A percentile compares a stretch with the other conserved stretches of the same genome.
phyloP scores from a whole-genome alignment of 805 yeast species.

The Starmerella lactis-condensi region DNA sequence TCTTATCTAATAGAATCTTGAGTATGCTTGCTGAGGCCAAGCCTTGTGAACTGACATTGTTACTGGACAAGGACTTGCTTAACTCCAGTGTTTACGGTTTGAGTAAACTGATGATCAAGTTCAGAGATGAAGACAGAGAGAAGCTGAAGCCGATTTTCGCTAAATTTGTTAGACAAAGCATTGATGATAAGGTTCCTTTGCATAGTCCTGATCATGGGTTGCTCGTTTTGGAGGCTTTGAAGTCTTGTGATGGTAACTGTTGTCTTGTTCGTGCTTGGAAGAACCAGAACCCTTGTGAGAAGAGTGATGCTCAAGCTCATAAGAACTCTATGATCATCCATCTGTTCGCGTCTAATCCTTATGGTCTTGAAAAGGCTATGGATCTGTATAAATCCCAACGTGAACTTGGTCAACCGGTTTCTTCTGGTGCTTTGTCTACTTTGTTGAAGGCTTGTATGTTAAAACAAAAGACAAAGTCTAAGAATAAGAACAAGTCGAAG shows the following conservation, averaged over 20 bases:
- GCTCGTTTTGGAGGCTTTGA: slow-evolving; percentile 7
- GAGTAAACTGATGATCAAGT: slow-evolving; percentile 2
- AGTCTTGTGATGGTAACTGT: not conserved
- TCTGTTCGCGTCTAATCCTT: slow-evolving; percentile 10
- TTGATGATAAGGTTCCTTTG: too few relatives aligned
- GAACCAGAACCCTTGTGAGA: not conserved
- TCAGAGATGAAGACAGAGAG: slow-evolving; percentile 3
- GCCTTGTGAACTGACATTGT: slow-evolving; percentile 6
- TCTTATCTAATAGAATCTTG: slow-evolving; percentile 13
- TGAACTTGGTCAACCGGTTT: slow-evolving; percentile 3
- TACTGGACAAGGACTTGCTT: slow-evolving; percentile 2
- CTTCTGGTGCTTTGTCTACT: slow-evolving; percentile 8
- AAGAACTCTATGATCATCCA: slow-evolving; percentile 8
- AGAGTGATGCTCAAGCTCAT: not conserved
- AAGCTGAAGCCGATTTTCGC: too few relatives aligned
- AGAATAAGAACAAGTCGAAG: too few relatives aligned
- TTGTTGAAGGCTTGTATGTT: slow-evolving; percentile 7
- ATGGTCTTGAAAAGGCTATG: slow-evolving; percentile 14
- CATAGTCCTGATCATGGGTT: too few relatives aligned
- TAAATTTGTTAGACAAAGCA: too few relatives aligned
- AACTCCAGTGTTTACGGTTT: slow-evolving; percentile 2
- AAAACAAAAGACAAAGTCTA: too few relatives aligned
- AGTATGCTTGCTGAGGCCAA: slow-evolving; percentile 16
- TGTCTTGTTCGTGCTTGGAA: slow-evolving; percentile 2
- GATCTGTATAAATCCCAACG: slow-evolving; percentile 9